Evolutionary conservation across 805 yeast genomes (phyloP), one percentile per base, ranked within the genome.

Genomic region (Candida krabiensis): DNA sequence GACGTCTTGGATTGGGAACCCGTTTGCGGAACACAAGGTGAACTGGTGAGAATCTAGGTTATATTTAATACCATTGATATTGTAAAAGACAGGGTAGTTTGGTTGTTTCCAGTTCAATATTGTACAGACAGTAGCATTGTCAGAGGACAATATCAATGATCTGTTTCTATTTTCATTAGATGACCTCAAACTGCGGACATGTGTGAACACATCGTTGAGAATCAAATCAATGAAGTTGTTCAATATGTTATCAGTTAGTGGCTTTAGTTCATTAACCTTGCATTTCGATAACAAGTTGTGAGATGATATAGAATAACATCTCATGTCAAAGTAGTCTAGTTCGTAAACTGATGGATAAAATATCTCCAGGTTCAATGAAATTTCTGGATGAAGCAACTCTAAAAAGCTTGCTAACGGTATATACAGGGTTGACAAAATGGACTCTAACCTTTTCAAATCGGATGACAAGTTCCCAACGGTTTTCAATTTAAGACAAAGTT

Each of bases 91-190:
- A 0, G 99, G 97, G 64, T 84, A 93, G 60, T 91, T 91, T 11
- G 99, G 98, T 64, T 93, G 99, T 63, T 93, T 93, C 99, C 99
- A 93, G 63, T 93, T 93, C 51, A 93, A 66, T 31, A 88, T 85
- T 9, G 96, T 87, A 63, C 98, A 93, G n/a, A 89, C 87, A 31
- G 80, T 77, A 23, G 96, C 85, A 61, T 89, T 88, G 39, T 85
- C 77, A 1, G 96, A 87, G 9, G 95, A 79, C 61, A 93, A 86
- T 8, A 91, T 80, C 29, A 93, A 66, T 1, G 95, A 80, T 42
- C 96, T 69, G 15, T 76, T 60, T 14, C 61, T 58, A 25, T 59
- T 46, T 26, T 50, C 44, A 14, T 30, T 54, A 33, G 14, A 50
- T 30, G 47, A 64, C 59, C 60, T 64, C 50, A 52, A 70, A 55